A percentile compares a stretch with the other conserved stretches of the same genome.
Conservation (phyloP, 164 flowering plant species). For the Santalum album region DNA sequence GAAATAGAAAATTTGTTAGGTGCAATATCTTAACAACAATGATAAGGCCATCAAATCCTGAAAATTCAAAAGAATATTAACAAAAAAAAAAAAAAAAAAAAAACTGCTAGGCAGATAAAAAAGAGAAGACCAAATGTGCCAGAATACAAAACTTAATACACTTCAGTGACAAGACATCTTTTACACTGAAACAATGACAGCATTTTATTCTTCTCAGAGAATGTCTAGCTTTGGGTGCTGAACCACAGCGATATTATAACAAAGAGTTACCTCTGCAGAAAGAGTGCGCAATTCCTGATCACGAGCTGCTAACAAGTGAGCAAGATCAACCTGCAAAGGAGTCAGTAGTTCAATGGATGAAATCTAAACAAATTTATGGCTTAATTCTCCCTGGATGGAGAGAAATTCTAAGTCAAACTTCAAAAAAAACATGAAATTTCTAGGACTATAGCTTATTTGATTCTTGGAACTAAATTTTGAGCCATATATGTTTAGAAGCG, state of each 20-base stretch:
- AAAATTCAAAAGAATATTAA: too few species aligned
- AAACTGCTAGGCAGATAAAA: background rate
- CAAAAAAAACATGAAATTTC: too few species aligned
- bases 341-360: background rate
- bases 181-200: background rate
- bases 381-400: too few species aligned
- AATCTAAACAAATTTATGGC: too few species aligned
- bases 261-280: conserved; percentile 81
- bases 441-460: too few species aligned
- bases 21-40: too few species aligned
- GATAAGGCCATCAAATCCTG: too few species aligned
- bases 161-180: background rate
- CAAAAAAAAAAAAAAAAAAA: too few species aligned
- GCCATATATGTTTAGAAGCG: too few species aligned
- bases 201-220: background rate
- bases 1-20: too few species aligned
- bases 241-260: background rate
- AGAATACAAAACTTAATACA: background rate
- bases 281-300: conserved; percentile 92
- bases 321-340: conserved; percentile 85
- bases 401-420: too few species aligned
- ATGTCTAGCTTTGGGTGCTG: background rate
- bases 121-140: background rate
- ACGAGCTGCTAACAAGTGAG: conserved; percentile 92
- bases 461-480: too few species aligned